Base-by-base conservation (phyloP, 805 yeast species). In the Clavispora vitiphila region DNA sequence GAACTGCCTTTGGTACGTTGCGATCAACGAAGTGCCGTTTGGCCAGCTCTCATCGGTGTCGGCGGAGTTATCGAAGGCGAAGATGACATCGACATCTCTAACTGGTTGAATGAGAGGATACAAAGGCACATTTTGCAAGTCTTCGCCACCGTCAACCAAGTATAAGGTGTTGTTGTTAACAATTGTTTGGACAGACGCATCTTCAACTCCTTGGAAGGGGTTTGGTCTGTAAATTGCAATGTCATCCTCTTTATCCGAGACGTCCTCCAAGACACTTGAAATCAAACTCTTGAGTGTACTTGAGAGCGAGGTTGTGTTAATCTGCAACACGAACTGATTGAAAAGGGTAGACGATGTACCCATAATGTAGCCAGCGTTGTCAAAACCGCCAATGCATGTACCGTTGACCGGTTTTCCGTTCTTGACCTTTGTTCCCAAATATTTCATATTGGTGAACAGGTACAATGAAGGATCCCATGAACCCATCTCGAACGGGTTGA, bases 391-490 rank as follows among this genome's bases (percentile, higher is more conserved):
- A 43, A 77, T 63, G 63, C 96, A 89, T 3, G 51, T 50, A 31
- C 61, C 61, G 38, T 52, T 52, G 5, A 55, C 53, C 8, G 87
- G 81, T 16, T 56, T 48, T 31, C 96, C 96, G 46, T 78, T 70
- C 20, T 69, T 54, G 26, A 83, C 73, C 18, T 72, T 61, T 1
- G 95, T 72, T 8, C 96, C 96, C 37, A 86, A 60, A 57, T 83
- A 87, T 60, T 79, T 74, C 35, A 78, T 62, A 45, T 83, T 81
- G 10, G 81, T 70, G 61, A 89, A 88, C 3, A 83, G 65, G 41
- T 74, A 69, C 41, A 86, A 62, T 1, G 83, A 68, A 11, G 87
- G 84, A 57, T 89, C 96, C 95, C 95, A 88, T 4, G 95, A 81
- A 11, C 96, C 96, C 55, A 88, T 43, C 50, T 68, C 74, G 47